Base-by-base conservation (phyloP, 2,329 filamentous ascomycete species). In the Tolypocladium ovalisporum region DNA sequence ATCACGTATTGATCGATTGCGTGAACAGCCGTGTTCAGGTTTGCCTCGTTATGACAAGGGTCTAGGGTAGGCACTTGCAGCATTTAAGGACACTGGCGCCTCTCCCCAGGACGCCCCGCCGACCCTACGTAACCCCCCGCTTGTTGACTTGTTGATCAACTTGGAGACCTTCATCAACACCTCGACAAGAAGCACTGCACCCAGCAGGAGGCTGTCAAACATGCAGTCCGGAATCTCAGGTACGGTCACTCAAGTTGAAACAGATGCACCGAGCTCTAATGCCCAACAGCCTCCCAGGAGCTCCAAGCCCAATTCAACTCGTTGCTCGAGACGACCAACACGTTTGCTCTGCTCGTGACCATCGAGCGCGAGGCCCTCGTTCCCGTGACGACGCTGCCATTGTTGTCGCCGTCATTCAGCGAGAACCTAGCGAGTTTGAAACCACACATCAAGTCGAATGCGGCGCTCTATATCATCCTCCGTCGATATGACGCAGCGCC, bases 221-320 rank as follows among this genome's bases (percentile, higher is more conserved):
- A 90, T 90, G 88, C 87, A 91, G 77, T 90, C 88, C 39, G 87
- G 88, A 72, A 90, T 90, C 65, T 83, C 86, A 73, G 87, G 87
- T 87, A 77, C 54, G 67, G 53, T 15, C 22, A 51, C 29, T 4
- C 35, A 32, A 10, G 47, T 49, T 56, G 34, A 24, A n/a, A 15
- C 22, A 44, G 40, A 44, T 34, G 49, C n/a, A 49, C 8, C 35
- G 32, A 24, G 54, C 44, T 24, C 52, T 47, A 37, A 58, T 54
- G 22, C 12, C 44, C 49, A 5, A 53, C 68, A 89, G 90, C 87
- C 63, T 92, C 89, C 57, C 73, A 86, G 73, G 89, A 93, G 79
- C 86, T 94, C 61, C 81, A 85, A 68, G 76, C 83, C 65, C 80
- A 88, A 65, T 92, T 94, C 79, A 85, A 83, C 73, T 76, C 74